phyloP scores from a whole-genome alignment of 306 rosid genomes.

The Prunus dulcis region DNA sequence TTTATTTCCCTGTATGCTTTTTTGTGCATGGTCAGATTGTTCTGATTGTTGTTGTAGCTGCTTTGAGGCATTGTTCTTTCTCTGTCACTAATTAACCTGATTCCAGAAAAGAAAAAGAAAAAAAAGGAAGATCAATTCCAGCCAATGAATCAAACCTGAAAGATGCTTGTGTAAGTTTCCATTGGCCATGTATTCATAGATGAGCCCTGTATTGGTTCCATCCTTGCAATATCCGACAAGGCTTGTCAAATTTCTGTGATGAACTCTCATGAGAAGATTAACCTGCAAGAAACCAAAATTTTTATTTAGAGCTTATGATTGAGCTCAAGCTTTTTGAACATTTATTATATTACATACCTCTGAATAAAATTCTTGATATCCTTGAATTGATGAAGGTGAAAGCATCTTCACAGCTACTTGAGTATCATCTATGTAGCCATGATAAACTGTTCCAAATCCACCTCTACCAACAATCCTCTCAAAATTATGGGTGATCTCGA shows the following conservation, averaged over 20 bases:
- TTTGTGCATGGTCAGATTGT: background rate
- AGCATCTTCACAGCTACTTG: slow-evolving; percentile 48
- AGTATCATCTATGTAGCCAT: slow-evolving; percentile 27
- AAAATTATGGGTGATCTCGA: slow-evolving; percentile 39
- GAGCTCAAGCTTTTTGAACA: background rate
- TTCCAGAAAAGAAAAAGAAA: background rate
- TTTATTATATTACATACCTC: slow-evolving; percentile 21
- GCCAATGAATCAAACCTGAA: slow-evolving; percentile 20
- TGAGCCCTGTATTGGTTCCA: slow-evolving; percentile 24
- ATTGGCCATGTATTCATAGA: slow-evolving; percentile 34
- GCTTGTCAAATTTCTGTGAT: slow-evolving; percentile 49
- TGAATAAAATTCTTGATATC: slow-evolving; percentile 33
- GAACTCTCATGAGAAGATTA: slow-evolving; percentile 42
- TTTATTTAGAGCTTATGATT: background rate
- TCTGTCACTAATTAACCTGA: background rate
- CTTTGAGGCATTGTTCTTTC: background rate
- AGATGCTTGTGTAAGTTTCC: slow-evolving; percentile 33
- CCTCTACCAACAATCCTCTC: slow-evolving; percentile 39
- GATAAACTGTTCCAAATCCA: slow-evolving; percentile 48
- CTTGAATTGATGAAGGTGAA: slow-evolving; percentile 36
- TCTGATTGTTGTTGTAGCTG: background rate
- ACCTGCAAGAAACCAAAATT: slow-evolving; percentile 26
- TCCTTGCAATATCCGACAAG: slow-evolving; percentile 42
- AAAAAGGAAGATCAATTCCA: background rate
- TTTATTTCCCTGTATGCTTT: background rate